Percentiles rank a stretch among this genome's conserved stretches.
Conservation (phyloP, 768 basidiomycete genomes). For the Pleurotus tuoliensis region DNA sequence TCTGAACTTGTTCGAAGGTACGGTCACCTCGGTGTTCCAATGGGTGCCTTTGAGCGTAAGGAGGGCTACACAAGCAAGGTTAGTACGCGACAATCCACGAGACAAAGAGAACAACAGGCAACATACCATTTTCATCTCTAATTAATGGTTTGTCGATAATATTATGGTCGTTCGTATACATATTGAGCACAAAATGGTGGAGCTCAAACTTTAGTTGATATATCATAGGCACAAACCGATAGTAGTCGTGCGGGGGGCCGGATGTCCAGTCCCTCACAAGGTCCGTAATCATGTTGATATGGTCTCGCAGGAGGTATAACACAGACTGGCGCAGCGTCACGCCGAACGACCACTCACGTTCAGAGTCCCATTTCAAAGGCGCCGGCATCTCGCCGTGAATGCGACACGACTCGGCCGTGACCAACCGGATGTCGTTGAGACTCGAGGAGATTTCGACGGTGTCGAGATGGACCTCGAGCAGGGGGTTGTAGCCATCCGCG, state of each 20-base stretch:
- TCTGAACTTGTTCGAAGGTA: slow-evolving; percentile 70
- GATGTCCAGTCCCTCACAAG: slow-evolving; percentile 90
- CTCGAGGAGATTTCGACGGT: slow-evolving; percentile 76
- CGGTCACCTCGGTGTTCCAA: slow-evolving; percentile 45
- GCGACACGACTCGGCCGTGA: slow-evolving; percentile 74
- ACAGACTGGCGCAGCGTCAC: slow-evolving; percentile 67
- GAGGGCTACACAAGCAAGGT: slow-evolving; percentile 48
- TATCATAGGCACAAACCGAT: slow-evolving; percentile 79
- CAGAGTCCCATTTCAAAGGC: slow-evolving; percentile 78
- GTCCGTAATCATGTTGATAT: slow-evolving; percentile 92
- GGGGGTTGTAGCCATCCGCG: slow-evolving; percentile 71
- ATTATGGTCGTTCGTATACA: slow-evolving; percentile 94
- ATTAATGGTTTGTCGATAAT: slow-evolving; percentile 87
- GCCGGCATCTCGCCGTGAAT: slow-evolving; percentile 72
- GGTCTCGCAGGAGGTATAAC: slow-evolving; percentile 83
- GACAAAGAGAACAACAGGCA: too few relatives aligned
- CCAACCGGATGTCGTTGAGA: slow-evolving; percentile 80
- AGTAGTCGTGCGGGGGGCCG: slow-evolving; percentile 75
- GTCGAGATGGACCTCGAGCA: slow-evolving; percentile 80
- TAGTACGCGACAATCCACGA: too few relatives aligned
- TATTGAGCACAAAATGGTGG: slow-evolving; percentile 70
- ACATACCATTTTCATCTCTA: slow-evolving; percentile 79
- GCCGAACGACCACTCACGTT: slow-evolving; percentile 77
- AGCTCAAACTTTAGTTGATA: slow-evolving; percentile 72
- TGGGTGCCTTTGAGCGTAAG: slow-evolving; percentile 59